These are phyloP conservation scores for Tolypocladium ovalisporum DNA, from an alignment of 2,329 filamentous ascomycete species.

Conservation along the genomic window DNA sequence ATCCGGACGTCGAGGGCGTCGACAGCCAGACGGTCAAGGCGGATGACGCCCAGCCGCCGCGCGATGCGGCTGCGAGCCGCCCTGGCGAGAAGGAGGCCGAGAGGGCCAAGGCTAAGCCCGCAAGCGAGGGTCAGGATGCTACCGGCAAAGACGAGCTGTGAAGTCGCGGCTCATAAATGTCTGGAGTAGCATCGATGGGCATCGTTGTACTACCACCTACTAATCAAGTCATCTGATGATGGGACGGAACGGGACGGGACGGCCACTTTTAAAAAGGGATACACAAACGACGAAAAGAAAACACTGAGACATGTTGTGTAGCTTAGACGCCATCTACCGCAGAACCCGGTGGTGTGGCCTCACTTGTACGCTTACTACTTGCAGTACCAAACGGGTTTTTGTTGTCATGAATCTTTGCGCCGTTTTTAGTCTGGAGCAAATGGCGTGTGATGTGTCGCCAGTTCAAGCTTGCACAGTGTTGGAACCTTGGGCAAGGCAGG, in stretches of 20 bases:
- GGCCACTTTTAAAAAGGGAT: neutral
- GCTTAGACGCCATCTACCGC: neutral
- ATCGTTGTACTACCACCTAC: neutral
- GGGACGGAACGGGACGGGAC: neutral
- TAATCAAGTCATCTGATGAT: neutral
- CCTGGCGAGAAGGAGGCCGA: constrained; percentile 50
- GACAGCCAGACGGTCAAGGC: constrained; percentile 45
- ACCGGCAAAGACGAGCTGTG: constrained; percentile 28
- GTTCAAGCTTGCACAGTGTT: neutral
- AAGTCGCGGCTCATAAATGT: neutral
- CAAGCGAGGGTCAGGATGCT: constrained; percentile 51
- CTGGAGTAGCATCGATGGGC: neutral
- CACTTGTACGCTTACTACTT: neutral
- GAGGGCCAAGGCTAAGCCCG: constrained; percentile 46
- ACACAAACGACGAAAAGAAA: neutral
- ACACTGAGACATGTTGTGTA: neutral
- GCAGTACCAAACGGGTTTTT: neutral
- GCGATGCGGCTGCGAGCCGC: constrained; percentile 35
- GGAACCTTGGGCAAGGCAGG: neutral
- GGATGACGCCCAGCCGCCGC: constrained; percentile 26
- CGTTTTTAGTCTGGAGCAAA: neutral
- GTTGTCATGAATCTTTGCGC: neutral
- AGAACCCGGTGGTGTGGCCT: neutral
- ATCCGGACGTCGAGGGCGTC: constrained; percentile 50
- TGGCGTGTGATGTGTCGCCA: neutral